Evolutionary conservation across 805 yeast species (phyloP).

Genomic region (Lipomyces kockii): DNA sequence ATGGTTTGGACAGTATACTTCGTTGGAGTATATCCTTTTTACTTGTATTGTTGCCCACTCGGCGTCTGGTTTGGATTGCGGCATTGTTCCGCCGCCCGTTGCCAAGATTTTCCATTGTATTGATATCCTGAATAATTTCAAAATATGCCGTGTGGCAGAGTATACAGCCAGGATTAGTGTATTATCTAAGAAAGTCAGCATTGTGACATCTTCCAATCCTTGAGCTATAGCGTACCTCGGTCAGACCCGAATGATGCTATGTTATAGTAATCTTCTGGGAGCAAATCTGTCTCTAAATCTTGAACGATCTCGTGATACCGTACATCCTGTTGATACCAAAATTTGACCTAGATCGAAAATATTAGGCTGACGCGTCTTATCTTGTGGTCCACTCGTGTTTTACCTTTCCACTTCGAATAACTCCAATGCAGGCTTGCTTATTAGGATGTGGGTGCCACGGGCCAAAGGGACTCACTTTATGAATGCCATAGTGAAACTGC

Average conservation of each 20-base stretch:
- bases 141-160: constrained; percentile 29
- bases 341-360: constrained; percentile 44
- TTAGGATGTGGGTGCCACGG: constrained; percentile 69
- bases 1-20: constrained; percentile 22
- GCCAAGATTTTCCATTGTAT: constrained; percentile 40
- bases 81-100: not conserved
- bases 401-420: constrained; percentile 63
- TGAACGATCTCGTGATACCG: constrained; percentile 34
- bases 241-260: constrained; percentile 36
- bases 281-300: constrained; percentile 34
- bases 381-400: not conserved
- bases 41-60: constrained; percentile 22
- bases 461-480: constrained; percentile 63
- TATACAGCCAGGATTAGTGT: constrained; percentile 42
- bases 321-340: constrained; percentile 52
- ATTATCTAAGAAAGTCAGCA: constrained; percentile 31
- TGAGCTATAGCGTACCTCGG: constrained; percentile 9
- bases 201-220: not conserved
- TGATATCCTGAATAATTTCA: constrained; percentile 41
- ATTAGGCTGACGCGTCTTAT: not conserved
- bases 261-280: constrained; percentile 32
- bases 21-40: constrained; percentile 19
- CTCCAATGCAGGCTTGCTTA: constrained; percentile 71
- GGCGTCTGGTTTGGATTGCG: constrained; percentile 14
- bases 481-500: constrained; percentile 59